These are phyloP conservation scores for Hymenoscyphus scutula DNA, from an alignment of 2,329 filamentous ascomycete species.

Conservation along the genomic window DNA sequence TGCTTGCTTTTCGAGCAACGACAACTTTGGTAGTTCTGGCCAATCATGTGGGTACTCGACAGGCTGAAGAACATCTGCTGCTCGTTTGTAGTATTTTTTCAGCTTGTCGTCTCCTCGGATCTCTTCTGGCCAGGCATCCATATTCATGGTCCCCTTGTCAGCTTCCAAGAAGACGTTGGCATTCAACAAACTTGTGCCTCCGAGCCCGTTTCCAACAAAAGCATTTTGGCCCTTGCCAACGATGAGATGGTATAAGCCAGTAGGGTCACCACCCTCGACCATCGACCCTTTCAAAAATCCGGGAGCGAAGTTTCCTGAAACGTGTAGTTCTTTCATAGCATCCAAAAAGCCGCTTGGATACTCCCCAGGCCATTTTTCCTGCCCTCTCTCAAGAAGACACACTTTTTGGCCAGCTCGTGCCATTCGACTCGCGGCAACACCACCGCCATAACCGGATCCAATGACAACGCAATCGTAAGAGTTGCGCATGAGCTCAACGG, in stretches of 20 bases:
- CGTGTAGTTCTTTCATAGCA: slow-evolving; percentile 51
- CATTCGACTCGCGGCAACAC: slow-evolving; percentile 63
- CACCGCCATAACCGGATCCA: slow-evolving; percentile 67
- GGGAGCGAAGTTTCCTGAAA: slow-evolving; percentile 53
- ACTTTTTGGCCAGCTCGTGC: slow-evolving; percentile 59
- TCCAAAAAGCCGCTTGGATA: slow-evolving; percentile 52
- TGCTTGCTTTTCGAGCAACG: slow-evolving; percentile 57
- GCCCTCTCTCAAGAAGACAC: slow-evolving; percentile 62
- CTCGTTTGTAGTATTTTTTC: slow-evolving; percentile 55
- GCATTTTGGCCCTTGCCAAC: slow-evolving; percentile 63
- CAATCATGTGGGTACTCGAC: slow-evolving; percentile 55
- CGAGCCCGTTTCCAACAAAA: slow-evolving; percentile 48
- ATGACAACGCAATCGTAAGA: slow-evolving; percentile 66
- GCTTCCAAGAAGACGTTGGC: slow-evolving; percentile 65
- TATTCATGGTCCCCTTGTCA: slow-evolving; percentile 51
- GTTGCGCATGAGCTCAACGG: slow-evolving; percentile 54
- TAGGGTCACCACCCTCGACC: slow-evolving; percentile 51
- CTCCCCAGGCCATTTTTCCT: slow-evolving; percentile 65
- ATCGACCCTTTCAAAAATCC: slow-evolving; percentile 42
- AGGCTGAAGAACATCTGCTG: slow-evolving; percentile 56
- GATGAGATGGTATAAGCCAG: slow-evolving; percentile 62
- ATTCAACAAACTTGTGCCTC: slow-evolving; percentile 64
- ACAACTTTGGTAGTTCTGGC: slow-evolving; percentile 56
- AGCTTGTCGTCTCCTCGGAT: slow-evolving; percentile 46
- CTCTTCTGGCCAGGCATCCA: slow-evolving; percentile 58